Evolutionary conservation across 2,329 filamentous ascomycete genomes (phyloP).

Genomic region (Curvularia sp.): DNA sequence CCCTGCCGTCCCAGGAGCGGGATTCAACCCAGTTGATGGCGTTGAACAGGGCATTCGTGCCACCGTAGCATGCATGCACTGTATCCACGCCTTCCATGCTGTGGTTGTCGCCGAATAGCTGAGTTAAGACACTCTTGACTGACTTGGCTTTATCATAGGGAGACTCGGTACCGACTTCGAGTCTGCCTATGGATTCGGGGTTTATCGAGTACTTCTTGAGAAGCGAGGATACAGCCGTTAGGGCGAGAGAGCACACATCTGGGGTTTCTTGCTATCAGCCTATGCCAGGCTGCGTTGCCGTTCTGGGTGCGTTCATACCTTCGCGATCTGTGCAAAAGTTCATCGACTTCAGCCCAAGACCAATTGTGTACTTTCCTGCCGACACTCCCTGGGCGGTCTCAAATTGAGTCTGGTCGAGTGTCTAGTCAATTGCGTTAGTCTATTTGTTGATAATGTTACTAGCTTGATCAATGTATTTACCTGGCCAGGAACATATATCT

Average conservation of each 20-base stretch:
- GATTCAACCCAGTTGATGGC: background rate
- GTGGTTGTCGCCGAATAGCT: background rate
- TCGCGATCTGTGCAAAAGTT: background rate
- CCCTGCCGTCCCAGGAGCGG: background rate
- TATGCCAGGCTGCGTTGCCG: background rate
- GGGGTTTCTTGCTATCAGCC: background rate
- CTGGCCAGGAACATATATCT: background rate
- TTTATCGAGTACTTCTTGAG: background rate
- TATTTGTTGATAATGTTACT: background rate
- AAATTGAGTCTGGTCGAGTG: background rate
- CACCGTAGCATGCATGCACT: background rate
- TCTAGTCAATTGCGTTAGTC: background rate
- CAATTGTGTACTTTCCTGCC: background rate
- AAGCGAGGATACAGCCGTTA: background rate
- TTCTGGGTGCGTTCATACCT: background rate
- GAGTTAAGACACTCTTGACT: background rate
- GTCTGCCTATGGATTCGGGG: background rate
- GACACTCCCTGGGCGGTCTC: background rate
- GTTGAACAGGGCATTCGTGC: background rate
- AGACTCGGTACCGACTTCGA: background rate
- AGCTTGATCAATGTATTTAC: background rate
- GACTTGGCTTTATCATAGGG: background rate
- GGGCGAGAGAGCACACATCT: background rate
- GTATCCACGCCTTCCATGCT: background rate
- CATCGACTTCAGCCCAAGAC: background rate